Conservation (phyloP, 2,329 filamentous ascomycete genomes). For the Ophidiomyces ophidiicola region DNA sequence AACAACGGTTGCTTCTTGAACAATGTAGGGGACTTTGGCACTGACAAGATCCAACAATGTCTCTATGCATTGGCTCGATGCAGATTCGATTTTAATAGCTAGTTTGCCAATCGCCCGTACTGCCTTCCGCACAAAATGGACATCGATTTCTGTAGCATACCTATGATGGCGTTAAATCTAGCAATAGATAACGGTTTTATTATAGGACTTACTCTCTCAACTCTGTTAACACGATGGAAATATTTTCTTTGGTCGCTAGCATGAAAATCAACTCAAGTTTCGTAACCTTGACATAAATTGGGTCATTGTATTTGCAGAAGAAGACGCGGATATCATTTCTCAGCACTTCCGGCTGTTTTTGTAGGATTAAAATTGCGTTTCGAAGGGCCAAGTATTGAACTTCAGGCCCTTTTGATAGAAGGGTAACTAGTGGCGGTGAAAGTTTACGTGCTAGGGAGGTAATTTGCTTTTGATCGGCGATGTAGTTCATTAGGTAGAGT, state of each 20-base stretch:
- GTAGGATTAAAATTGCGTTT: constrained; percentile 86
- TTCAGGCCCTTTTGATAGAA: constrained; percentile 90
- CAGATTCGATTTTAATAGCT: constrained; percentile 96
- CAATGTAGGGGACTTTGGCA: constrained; percentile 97
- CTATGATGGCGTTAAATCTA: constrained; percentile 18
- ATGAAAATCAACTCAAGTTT: constrained; percentile 98
- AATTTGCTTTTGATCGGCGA: constrained; percentile 79
- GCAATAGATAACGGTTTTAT: not conserved
- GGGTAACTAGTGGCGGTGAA: constrained; percentile 84
- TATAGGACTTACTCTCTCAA: constrained; percentile 60
- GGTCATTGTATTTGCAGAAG: constrained; percentile 99
- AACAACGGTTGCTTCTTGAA: constrained; percentile 95
- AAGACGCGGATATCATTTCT: constrained; percentile 96
- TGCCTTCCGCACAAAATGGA: constrained; percentile 96
- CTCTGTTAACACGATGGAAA: constrained; percentile 87
- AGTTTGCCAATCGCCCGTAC: constrained; percentile 95
- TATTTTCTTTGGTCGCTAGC: constrained; percentile 91
- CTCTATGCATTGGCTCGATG: constrained; percentile 81
- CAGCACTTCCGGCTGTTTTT: constrained; percentile 81
- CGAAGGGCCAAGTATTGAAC: constrained; percentile 94
- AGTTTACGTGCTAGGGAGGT: constrained; percentile 79
- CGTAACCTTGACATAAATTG: constrained; percentile 98
- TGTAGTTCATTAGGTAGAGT: constrained; percentile 97
- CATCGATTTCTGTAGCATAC: constrained; percentile 93
- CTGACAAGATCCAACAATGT: constrained; percentile 83